Conservation (phyloP, 139 green algal genomes). For the Coelastrella sp. region DNA sequence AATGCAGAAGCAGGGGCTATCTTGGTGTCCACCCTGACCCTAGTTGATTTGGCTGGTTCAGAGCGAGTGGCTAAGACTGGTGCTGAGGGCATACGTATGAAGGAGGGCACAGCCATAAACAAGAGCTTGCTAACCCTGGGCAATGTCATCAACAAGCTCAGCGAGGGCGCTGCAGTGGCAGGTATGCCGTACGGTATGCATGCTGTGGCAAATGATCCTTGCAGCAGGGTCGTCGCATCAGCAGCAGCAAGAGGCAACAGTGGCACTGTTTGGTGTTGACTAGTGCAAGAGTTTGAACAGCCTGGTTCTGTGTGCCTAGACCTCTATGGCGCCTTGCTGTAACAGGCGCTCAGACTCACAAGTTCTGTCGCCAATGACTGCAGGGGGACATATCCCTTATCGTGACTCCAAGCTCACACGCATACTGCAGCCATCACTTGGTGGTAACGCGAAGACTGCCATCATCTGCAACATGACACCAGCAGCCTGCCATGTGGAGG, state of each 20-base stretch:
- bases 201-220: not conserved
- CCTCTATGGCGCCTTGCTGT: too few relatives aligned
- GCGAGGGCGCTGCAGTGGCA: constrained; percentile 72
- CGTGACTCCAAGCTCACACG: constrained; percentile 92
- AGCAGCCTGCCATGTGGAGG: constrained; percentile 84
- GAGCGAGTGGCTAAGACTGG: constrained; percentile 95
- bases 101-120: constrained; percentile 97
- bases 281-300: too few relatives aligned
- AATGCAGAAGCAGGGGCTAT: constrained; percentile 72
- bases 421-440: constrained; percentile 95
- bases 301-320: too few relatives aligned
- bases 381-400: constrained; percentile 90
- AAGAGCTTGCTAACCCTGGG: constrained; percentile 91
- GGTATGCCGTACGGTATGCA: constrained; percentile 37
- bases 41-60: constrained; percentile 94
- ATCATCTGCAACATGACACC: constrained; percentile 97
- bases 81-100: constrained; percentile 93
- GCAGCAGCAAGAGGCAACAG: too few relatives aligned
- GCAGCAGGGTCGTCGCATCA: not conserved
- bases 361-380: not conserved
- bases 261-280: too few relatives aligned
- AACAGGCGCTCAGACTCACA: too few relatives aligned
- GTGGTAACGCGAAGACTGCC: constrained; percentile 96
- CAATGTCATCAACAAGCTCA: constrained; percentile 98
- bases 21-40: constrained; percentile 86